Evolutionary conservation across 2,329 filamentous ascomycete genomes (phyloP).

Genomic region (Colletotrichum chrysophilum): DNA sequence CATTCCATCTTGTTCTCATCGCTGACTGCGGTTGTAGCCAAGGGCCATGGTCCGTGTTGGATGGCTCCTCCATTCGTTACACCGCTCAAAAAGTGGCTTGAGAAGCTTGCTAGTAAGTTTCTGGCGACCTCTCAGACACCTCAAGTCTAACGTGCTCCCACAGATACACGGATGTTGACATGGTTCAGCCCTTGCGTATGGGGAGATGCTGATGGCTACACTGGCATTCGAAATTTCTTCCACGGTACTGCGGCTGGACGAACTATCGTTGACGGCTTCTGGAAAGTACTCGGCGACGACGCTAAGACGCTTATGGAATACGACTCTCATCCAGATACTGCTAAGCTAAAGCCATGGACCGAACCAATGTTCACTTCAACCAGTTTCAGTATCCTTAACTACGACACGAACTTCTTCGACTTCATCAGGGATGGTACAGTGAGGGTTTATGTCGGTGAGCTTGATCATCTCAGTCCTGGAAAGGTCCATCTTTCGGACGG

Average conservation of each 20-base stretch:
- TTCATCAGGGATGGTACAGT: constrained; percentile 56
- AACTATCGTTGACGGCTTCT: constrained; percentile 60
- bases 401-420: constrained; percentile 61
- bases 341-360: constrained; percentile 61
- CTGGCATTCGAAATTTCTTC: constrained; percentile 56
- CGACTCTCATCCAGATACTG: constrained; percentile 55
- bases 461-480: constrained; percentile 47
- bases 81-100: constrained; percentile 68
- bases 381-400: constrained; percentile 65
- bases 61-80: constrained; percentile 67
- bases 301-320: constrained; percentile 58
- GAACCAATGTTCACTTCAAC: constrained; percentile 57
- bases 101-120: constrained; percentile 64
- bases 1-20: too few relatives aligned
- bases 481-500: constrained; percentile 57
- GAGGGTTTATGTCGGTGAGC: constrained; percentile 57
- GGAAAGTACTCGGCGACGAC: constrained; percentile 60
- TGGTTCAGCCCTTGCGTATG: constrained; percentile 80
- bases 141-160: not conserved
- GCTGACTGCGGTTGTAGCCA: constrained; percentile 26
- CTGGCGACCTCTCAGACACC: not conserved
- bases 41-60: constrained; percentile 63
- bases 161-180: constrained; percentile 67
- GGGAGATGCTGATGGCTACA: constrained; percentile 67
- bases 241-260: constrained; percentile 64